These are phyloP conservation scores for Chlamydomonas sp. DNA, from an alignment of 139 green algal species.

Conservation along the genomic window DNA sequence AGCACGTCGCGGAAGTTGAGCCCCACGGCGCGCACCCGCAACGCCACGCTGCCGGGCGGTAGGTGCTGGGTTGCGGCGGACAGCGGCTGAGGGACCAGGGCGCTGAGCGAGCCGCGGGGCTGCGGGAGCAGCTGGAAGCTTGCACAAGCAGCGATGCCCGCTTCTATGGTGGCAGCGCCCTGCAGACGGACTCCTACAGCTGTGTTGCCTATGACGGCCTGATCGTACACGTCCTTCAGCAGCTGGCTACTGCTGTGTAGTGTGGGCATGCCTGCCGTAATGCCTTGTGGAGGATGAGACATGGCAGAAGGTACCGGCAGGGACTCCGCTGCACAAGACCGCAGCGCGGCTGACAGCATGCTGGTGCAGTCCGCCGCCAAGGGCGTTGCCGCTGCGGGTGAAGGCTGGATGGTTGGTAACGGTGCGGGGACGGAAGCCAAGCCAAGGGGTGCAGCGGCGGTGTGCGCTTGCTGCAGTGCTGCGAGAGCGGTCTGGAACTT, in stretches of 20 bases:
- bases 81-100: slow-evolving; percentile 53
- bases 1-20: slow-evolving; percentile 88
- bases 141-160: neutral
- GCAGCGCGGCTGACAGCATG: slow-evolving; percentile 1
- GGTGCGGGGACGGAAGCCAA: neutral
- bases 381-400: neutral
- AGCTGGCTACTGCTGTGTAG: neutral
- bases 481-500: neutral
- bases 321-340: neutral
- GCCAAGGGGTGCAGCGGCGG: neutral
- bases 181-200: neutral
- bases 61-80: neutral
- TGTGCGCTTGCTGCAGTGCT: neutral
- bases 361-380: neutral
- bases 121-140: slow-evolving; percentile 57
- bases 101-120: slow-evolving; percentile 63
- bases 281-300: too few species aligned
- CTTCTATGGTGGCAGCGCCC: too few species aligned
- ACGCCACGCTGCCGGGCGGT: slow-evolving; percentile 45
- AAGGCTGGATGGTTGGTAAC: too few species aligned
- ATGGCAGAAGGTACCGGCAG: slow-evolving; percentile 26
- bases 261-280: too few species aligned
- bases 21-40: slow-evolving; percentile 81
- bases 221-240: slow-evolving; percentile 6
- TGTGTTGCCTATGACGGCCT: neutral